Evolutionary conservation across 495 filamentous ascomycete species (phyloP), one percentile per base, ranked within the genome.

Genomic region (Xylaria castorea): DNA sequence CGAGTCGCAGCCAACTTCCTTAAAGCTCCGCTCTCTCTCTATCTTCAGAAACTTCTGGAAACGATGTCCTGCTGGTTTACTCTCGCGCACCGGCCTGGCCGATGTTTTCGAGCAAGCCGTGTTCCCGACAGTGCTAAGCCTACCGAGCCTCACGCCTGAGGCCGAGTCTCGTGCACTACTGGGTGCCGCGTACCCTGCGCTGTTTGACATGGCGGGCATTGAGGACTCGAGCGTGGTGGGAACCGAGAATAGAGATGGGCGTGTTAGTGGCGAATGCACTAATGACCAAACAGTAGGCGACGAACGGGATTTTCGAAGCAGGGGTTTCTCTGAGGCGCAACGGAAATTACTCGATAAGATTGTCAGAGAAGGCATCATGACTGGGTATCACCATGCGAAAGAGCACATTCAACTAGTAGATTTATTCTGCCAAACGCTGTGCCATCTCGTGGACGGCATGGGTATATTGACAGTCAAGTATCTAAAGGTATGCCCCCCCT

Each of bases 101-200:
- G 86, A 89, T 0, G 91, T 99, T 30, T 93, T 99, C 75, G 89
- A 93, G 77, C 89, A 94, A 42, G 91, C 93, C 14, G 79, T 97
- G 14, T 87, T 90, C 71, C 93, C 94, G 0, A 90, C 87, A 32
- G 84, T 97, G 1, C 83, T 89, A 18, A 92, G 88, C 70, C 86
- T 98, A 1, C 96, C 96, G 8, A 89, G 87, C 44, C 84, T 97
- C 34, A 97, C 94, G 0, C 91, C 94, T 6, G 90, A 91, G 72
- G 77, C 85, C 0, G 91, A 93, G 67, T 91, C 92, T 2, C 71
- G 94, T n/a, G 67, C 79, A 0, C 82, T 98, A 3, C 85, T 97
- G 0, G 73, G 75, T 18, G 87, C 86, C 2, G 90, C 92, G 2
- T 97, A 95, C 60, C 84, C 87, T 18, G 89, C 89, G 8, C 82